Evolutionary conservation across 257 asterid species (phyloP).

Genomic region (Solanum appendiculatum): DNA sequence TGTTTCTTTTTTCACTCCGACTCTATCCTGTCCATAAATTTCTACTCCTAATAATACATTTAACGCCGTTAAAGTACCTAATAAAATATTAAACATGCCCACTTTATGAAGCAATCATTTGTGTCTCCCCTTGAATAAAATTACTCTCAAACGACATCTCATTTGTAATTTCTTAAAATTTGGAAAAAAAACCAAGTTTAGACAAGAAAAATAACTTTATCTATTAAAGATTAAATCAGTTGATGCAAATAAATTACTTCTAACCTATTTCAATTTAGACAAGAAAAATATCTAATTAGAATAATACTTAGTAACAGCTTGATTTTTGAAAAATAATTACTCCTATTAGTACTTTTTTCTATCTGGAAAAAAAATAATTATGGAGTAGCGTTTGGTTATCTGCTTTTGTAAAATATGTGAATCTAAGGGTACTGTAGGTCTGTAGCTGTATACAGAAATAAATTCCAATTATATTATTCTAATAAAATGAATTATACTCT

Average conservation of each 20-base stretch:
- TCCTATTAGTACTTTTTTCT: background rate
- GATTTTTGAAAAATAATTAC: background rate
- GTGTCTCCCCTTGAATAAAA: background rate
- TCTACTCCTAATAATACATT: background rate
- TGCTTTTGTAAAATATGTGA: background rate
- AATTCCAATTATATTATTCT: background rate
- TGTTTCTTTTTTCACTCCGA: background rate
- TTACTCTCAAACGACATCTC: no score
- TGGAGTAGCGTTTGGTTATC: background rate
- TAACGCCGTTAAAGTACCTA: background rate
- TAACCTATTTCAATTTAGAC: background rate
- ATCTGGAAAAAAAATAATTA: background rate
- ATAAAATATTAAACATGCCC: background rate
- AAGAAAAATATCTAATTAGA: no score
- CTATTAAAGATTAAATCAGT: no score
- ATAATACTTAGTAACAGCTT: background rate
- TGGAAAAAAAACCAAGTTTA: no score
- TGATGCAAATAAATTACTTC: no score
- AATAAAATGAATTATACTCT: background rate
- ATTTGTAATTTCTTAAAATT: no score
- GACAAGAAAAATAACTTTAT: no score
- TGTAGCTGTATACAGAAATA: background rate
- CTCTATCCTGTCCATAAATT: background rate
- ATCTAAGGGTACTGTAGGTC: background rate
- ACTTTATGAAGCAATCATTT: background rate